These are phyloP conservation scores for Sugiyamaella pinicola DNA, from an alignment of 1,139 yeast species.

Conservation along the genomic window DNA sequence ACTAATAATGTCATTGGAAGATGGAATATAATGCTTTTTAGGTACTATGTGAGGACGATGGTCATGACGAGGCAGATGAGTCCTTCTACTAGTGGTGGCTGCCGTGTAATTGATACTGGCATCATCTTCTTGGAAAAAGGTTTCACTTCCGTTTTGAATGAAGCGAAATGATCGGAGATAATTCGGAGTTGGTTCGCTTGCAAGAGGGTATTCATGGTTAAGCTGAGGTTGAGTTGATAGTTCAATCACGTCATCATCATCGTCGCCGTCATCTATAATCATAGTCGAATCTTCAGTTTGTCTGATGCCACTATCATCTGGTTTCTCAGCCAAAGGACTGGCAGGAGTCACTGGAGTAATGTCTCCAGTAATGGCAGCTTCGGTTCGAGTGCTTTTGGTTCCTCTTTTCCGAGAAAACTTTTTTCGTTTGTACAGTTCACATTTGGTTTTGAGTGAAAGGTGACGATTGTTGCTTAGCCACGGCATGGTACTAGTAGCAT, in stretches of 20 bases:
- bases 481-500: neutral
- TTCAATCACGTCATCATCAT: too few species aligned
- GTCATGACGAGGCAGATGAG: neutral
- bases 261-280: neutral
- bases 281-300: neutral
- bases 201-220: slow-evolving; percentile 14
- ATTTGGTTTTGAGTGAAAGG: neutral
- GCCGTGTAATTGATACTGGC: neutral
- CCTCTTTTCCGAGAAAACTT: neutral
- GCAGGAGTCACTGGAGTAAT: slow-evolving; percentile 12
- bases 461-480: neutral
- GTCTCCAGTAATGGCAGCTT: neutral
- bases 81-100: neutral
- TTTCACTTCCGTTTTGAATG: slow-evolving; percentile 11
- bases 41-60: neutral
- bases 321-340: slow-evolving; percentile 2
- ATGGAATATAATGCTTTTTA: slow-evolving; percentile 14
- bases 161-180: slow-evolving; percentile 15
- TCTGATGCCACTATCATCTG: neutral
- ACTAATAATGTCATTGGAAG: neutral
- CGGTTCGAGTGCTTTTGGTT: neutral
- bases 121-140: slow-evolving; percentile 12
- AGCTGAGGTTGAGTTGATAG: neutral
- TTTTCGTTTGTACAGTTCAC: neutral
- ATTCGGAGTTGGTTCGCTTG: slow-evolving; percentile 12